Base-by-base conservation (phyloP, 768 basidiomycete genomes). In the Suillus variegatus region DNA sequence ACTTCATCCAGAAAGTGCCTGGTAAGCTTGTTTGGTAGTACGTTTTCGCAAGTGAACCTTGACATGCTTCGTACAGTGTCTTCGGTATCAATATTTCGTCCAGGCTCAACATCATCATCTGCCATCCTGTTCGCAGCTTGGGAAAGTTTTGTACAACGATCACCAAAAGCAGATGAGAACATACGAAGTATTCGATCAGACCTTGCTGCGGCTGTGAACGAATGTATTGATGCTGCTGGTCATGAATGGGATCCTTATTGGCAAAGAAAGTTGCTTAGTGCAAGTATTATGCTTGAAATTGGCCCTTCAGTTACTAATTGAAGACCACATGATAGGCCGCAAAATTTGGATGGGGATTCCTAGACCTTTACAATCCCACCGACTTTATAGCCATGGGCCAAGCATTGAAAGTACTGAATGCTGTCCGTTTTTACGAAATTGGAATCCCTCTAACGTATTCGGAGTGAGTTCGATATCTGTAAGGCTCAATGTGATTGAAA, bases 311-410 rank as follows among this genome's bases (percentile, higher is more conserved):
- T 44, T 38, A 43, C 63, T 55, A 16, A 56, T 57, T 38, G 49
- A 22, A 47, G 25, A 57, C 22, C 38, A 9, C 64, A 22, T 32
- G 67, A 0, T 69, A 97, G 93, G 95, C 96, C n/a, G 97, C 97
- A 9, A 95, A 95, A 74, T 98, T 97, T 72, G 97, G 97, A 2
- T 87, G 95, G 66, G 91, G 94, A 0, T 99, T 95, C 74, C 78
- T 99, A 68, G 97, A 99, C 73, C 83, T 95, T 35, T 92, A 95
- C 73, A 93, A 98, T 74, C 93, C 97, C 5, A 88, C 87, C 0
- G 95, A 97, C 72, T 96, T 97, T 70, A 88, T 99, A 40, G 84
- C 88, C 57, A 95, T 97, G 91, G 95, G 94, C 0, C 92, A 95
- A 74, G 89, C 89, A 1, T 82, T 99, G 32, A 95, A 96, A 73